These are phyloP conservation scores for Nicotiana otophora DNA, from an alignment of 257 asterid genomes.

Conservation along the genomic window DNA sequence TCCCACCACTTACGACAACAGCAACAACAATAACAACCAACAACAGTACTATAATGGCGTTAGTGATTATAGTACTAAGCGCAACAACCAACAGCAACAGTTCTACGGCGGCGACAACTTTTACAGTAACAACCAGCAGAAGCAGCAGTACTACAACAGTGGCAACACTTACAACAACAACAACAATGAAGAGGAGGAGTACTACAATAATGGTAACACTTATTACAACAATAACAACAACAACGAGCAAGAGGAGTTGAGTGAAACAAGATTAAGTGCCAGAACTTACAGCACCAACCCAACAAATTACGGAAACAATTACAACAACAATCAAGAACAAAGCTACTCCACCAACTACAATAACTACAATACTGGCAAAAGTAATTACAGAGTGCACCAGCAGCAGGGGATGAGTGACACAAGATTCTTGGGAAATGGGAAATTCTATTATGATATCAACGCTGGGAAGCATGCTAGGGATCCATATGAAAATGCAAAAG, in stretches of 20 bases:
- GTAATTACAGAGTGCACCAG: constrained; percentile 23
- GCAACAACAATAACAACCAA: constrained; percentile 4
- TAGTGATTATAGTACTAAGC: constrained; percentile 6
- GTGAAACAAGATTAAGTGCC: constrained; percentile 13
- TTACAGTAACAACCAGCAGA: constrained; percentile 3
- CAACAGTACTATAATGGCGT: constrained; percentile 11
- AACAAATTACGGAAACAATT: neutral
- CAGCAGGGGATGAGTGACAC: constrained; percentile 92
- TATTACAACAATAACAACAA: constrained; percentile 22
- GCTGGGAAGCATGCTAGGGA: constrained; percentile 35
- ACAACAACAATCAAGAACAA: constrained; percentile 13
- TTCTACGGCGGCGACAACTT: constrained; percentile 16
- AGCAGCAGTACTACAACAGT: constrained; percentile 17
- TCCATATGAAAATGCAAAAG: constrained; percentile 37
- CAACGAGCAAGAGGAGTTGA: constrained; percentile 25
- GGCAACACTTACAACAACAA: constrained; percentile 14
- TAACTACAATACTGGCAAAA: constrained; percentile 21
- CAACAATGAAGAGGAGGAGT: neutral
- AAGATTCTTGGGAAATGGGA: constrained; percentile 59
- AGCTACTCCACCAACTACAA: constrained; percentile 15
- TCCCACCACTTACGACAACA: neutral
- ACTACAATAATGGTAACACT: neutral
- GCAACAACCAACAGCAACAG: constrained; percentile 21
- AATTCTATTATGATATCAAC: constrained; percentile 39
- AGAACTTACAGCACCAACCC: constrained; percentile 8